A percentile compares a stretch with the other conserved stretches of the same genome.
These are phyloP conservation scores for Logfia minima DNA, from an alignment of 129 eudicot genomes.

Conservation along the genomic window DNA sequence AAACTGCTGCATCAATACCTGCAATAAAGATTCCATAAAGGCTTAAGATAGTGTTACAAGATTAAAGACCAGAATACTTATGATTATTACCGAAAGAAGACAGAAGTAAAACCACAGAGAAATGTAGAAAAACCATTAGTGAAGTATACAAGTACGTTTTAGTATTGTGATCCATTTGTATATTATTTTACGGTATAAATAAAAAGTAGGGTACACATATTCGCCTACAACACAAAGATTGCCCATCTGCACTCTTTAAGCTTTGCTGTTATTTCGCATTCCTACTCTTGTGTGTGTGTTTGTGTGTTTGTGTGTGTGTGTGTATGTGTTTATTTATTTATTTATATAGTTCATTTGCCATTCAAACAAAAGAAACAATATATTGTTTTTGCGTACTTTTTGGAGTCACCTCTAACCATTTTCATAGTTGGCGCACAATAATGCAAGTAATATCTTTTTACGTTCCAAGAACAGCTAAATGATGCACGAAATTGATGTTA, in stretches of 20 bases:
- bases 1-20: conserved; percentile 54
- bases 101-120: conserved; percentile 12
- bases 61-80: background rate
- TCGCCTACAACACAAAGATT: conserved; percentile 29
- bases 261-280: background rate
- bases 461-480: background rate
- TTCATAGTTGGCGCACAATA: background rate
- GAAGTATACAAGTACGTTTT: background rate
- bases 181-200: background rate
- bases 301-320: background rate
- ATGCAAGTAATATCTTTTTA: background rate
- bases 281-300: background rate
- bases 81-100: conserved; percentile 31
- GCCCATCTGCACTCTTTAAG: conserved; percentile 10
- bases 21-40: conserved; percentile 6
- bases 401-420: background rate
- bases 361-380: background rate
- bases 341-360: background rate
- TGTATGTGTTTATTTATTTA: background rate
- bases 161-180: conserved; percentile 15
- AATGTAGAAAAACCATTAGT: conserved; percentile 22
- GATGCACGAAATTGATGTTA: background rate
- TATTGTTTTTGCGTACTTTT: background rate
- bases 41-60: background rate
- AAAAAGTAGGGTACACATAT: background rate